phyloP scores from a whole-genome alignment of 2,329 filamentous ascomycete species.

The Microsporum canis region DNA sequence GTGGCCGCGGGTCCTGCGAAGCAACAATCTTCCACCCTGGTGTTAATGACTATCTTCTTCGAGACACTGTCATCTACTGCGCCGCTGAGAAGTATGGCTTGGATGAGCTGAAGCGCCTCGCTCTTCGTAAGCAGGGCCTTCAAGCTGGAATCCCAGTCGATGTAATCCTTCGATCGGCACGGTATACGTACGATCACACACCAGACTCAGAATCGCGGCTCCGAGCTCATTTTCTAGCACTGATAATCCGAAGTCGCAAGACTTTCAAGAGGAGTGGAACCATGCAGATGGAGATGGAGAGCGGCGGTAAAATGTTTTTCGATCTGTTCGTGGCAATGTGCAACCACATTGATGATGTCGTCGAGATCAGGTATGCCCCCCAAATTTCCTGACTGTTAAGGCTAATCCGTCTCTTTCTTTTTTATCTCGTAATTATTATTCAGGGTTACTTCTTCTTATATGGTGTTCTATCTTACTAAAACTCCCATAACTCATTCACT shows the following conservation, averaged over 20 bases:
- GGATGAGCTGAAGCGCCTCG: conserved; percentile 81
- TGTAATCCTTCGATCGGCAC: conserved; percentile 81
- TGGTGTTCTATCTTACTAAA: neutral
- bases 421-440: conserved; percentile 2
- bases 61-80: conserved; percentile 92
- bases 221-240: conserved; percentile 90
- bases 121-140: conserved; percentile 87
- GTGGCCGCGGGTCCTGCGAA: conserved; percentile 54
- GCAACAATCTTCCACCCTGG: conserved; percentile 67
- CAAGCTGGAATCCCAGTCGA: conserved; percentile 85
- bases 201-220: conserved; percentile 84
- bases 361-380: conserved; percentile 63
- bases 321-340: conserved; percentile 97
- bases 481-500: neutral
- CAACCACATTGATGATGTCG: conserved; percentile 94
- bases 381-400: conserved; percentile 10
- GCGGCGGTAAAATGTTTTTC: conserved; percentile 90
- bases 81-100: conserved; percentile 81
- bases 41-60: conserved; percentile 64
- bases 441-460: conserved; percentile 17
- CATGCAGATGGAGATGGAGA: conserved; percentile 98
- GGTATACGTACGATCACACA: conserved; percentile 92
- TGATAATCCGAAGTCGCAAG: conserved; percentile 94
- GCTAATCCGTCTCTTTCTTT: conserved; percentile 12
- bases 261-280: conserved; percentile 97